Conservation (phyloP, 169 alveolate species). For the Blepharisma undulans region DNA sequence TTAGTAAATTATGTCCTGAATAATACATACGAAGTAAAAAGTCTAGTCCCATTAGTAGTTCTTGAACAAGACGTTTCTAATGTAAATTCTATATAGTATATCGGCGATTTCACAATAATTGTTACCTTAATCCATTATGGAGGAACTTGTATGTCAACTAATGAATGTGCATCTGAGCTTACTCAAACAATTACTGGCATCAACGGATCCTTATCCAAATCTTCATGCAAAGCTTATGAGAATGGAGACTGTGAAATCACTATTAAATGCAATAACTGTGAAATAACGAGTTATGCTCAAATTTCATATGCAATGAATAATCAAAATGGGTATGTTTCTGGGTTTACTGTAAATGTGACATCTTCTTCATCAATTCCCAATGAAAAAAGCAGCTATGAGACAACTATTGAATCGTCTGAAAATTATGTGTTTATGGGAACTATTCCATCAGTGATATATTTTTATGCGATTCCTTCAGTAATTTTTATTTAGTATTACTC, state of each 20-base stretch:
- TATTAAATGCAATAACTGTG: not conserved
- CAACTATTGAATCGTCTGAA: not conserved
- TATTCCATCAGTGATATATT: not conserved
- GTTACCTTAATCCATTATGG: not conserved
- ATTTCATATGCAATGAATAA: not conserved
- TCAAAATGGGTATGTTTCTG: not conserved
- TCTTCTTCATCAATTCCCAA: conserved; percentile 30
- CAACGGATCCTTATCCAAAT: not conserved
- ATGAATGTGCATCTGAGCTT: not conserved
- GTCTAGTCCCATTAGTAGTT: not conserved
- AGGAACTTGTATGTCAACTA: not conserved
- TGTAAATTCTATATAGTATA: not conserved
- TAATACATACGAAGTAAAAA: not conserved
- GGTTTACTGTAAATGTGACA: not conserved
- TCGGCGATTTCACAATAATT: not conserved
- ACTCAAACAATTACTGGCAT: not conserved
- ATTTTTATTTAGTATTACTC: not conserved
- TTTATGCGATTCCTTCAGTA: conserved; percentile 22
- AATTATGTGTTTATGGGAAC: conserved; percentile 5
- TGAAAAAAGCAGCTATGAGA: not conserved
- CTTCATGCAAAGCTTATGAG: not conserved
- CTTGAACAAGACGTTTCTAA: conserved; percentile 19
- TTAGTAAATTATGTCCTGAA: not conserved
- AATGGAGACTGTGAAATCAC: not conserved
- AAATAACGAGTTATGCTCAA: not conserved